Evolutionary conservation across 2,329 filamentous ascomycete species (phyloP), one percentile per base, ranked within the genome.

Genomic region (Colletotrichum higginsianum): DNA sequence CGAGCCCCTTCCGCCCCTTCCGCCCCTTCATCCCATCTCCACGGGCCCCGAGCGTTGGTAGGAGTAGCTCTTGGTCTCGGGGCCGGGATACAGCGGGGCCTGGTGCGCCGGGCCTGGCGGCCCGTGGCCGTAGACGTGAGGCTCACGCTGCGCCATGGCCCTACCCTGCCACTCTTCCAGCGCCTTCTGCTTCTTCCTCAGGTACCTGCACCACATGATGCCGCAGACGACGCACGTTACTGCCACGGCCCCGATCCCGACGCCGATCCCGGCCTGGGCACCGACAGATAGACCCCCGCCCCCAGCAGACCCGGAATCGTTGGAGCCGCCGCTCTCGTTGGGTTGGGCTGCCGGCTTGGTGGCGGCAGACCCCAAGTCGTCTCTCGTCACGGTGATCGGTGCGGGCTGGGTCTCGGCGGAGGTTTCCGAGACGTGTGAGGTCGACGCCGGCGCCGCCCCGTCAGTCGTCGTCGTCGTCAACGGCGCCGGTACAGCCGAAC

Each of bases 211-310:
- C 68, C 64, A 67, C 7, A 67, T 3, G 1, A 71, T 16, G 16
- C 50, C 57, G 35, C 63, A 71, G 1, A 62, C 40, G 18, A 71
- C 42, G 12, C 67, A 62, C 0, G 50, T 71, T 5, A 61, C 16
- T 3, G 50, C 57, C 1, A 71, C 26, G 15, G 67, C 18, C 0
- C 57, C 57, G 0, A 67, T 49, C 1, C 68, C 64, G 1, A 71
- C 56, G 8, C 57, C 68, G 9, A 71, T 71, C 1, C 68, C 63
- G 13, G 38, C 68, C 40, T 71, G 63, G 4, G 50, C 57, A 8
- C 63, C 68, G 3, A 62, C 50, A 0, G 64, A n/a, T 5, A 71
- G n/a, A 3, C 47, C 23, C 9, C 35, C n/a, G 13, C 47, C 23
- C 9, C 35, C n/a, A 8, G 47, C 53, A 8, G 55, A 16, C 35